phyloP scores from a whole-genome alignment of 2,329 filamentous ascomycete genomes.

The Alternaria viburni region DNA sequence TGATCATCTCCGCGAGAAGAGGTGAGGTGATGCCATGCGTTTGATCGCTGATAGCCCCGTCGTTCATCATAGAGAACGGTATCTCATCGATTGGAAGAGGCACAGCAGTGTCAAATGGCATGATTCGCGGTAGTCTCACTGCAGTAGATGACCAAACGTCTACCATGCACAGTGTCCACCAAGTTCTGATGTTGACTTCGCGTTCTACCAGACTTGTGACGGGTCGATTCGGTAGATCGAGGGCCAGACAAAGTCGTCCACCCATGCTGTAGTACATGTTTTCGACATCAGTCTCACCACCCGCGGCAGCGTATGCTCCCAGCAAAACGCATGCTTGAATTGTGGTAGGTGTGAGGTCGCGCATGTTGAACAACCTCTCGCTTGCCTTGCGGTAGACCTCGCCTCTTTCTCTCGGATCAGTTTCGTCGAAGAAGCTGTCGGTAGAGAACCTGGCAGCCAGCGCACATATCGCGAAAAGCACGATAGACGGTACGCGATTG shows the following conservation, averaged over 20 bases:
- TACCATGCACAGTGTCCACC: conserved; percentile 35
- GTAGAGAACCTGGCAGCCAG: conserved; percentile 28
- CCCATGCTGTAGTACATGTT: conserved; percentile 32
- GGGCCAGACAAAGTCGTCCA: conserved; percentile 28
- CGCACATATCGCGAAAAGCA: conserved; percentile 29
- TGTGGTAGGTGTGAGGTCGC: conserved; percentile 21
- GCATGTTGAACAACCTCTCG: conserved; percentile 26
- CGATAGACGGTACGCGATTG: conserved; percentile 21
- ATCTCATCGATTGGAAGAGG: conserved; percentile 32
- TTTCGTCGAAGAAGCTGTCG: conserved; percentile 16
- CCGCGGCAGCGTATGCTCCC: conserved; percentile 31
- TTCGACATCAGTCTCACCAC: conserved; percentile 31
- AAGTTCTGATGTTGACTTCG: conserved; percentile 32
- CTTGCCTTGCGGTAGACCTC: conserved; percentile 23
- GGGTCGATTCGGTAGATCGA: conserved; percentile 28
- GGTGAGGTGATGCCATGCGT: conserved; percentile 18
- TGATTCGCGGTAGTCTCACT: conserved; percentile 28
- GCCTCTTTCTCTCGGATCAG: conserved; percentile 24
- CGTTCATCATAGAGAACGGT: conserved; percentile 26
- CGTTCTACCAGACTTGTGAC: conserved; percentile 27
- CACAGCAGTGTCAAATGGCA: conserved; percentile 26
- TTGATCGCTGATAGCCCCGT: conserved; percentile 13
- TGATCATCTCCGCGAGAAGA: conserved; percentile 35
- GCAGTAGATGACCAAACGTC: conserved; percentile 35
- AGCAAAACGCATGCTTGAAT: conserved; percentile 28